Evolutionary conservation across 176 grass and related monocot species (phyloP), one percentile per base, ranked within the genome.

Genomic region (Chrysopogon serrulatus): DNA sequence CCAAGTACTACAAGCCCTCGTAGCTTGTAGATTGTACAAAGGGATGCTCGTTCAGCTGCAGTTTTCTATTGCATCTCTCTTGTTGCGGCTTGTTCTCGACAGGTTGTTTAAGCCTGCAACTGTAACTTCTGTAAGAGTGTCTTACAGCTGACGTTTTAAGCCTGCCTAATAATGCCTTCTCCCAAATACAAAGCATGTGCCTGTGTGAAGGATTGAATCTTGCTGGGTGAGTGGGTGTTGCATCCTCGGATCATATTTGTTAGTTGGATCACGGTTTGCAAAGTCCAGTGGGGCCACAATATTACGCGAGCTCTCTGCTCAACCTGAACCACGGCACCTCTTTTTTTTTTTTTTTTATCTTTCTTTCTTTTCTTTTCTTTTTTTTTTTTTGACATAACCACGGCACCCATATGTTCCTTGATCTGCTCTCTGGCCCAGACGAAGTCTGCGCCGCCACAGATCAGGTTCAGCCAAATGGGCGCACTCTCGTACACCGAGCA

Each of bases 1-100:
- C 97, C 47, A 96, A 99, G 69, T 99, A 99, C 75, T 99, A 99
- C 80, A 99, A 91, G 61, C 81, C 90, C 76, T 69, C 90, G 1
- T 96, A 96, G 80, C 49, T 75, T 74, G 74, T 80, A 96, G 80
- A 61, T 75, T 74, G 74, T 80, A 73, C 57, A 87, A 19, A 85
- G 37, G 24, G 49, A 74, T 74, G 69, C 2, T 39, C 65, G 0
- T 54, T 54, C 44, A 2, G n/a, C 48, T 67, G 10, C 63, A 26
- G 24, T 85, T 81, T 74, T 85, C 71, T 81, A 31, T 74, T 74
- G 30, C 36, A 24, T 30, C 18, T 37, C 56, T 65, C 64, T 33
- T 43, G 21, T 24, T 8, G 39, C 34, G 3, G 77, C 71, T n/a
- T 77, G 84, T 78, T 23, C 65, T 61, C 68, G 82, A 18, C 69